Percentiles rank a stretch among this genome's conserved stretches.
phyloP scores from a whole-genome alignment of 2,329 filamentous ascomycete genomes.

The Calonectria honghensis region DNA sequence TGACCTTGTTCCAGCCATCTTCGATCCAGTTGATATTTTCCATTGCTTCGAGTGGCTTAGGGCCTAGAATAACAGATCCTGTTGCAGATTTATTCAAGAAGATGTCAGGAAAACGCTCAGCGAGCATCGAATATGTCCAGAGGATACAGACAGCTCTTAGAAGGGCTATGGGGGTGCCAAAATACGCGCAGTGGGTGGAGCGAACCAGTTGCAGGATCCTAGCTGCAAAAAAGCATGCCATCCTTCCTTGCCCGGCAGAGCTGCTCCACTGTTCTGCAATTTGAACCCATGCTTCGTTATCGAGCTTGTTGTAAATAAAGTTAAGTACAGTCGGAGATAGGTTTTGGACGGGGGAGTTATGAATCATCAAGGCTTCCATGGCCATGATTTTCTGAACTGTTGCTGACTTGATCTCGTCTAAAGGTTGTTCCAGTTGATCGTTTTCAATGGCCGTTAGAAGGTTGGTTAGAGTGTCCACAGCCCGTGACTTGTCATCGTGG shows the following conservation, averaged over 20 bases:
- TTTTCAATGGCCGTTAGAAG: slow-evolving; percentile 27
- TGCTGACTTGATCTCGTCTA: slow-evolving; percentile 39
- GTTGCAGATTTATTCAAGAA: neutral
- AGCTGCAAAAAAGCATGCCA: slow-evolving; percentile 40
- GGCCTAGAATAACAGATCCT: slow-evolving; percentile 5
- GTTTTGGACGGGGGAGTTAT: slow-evolving; percentile 29
- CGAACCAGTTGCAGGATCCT: slow-evolving; percentile 34
- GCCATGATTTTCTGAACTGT: slow-evolving; percentile 39
- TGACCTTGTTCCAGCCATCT: neutral
- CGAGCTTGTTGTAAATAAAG: slow-evolving; percentile 40
- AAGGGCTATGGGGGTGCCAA: slow-evolving; percentile 19
- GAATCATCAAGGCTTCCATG: slow-evolving; percentile 28
- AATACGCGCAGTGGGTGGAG: slow-evolving; percentile 35
- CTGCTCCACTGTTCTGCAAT: slow-evolving; percentile 27
- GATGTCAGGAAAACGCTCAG: slow-evolving; percentile 5
- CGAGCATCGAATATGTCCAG: slow-evolving; percentile 11
- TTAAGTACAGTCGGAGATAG: slow-evolving; percentile 25
- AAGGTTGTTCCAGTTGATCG: slow-evolving; percentile 22
- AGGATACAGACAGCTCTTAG: slow-evolving; percentile 4
- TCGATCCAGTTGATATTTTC: slow-evolving; percentile 10
- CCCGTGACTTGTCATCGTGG: slow-evolving; percentile 10
- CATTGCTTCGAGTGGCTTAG: slow-evolving; percentile 1
- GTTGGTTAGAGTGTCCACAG: slow-evolving; percentile 11
- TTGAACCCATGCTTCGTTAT: slow-evolving; percentile 10
- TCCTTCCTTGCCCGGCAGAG: slow-evolving; percentile 27